Conservation (phyloP, 2,329 filamentous ascomycete genomes). For the Zasmidium cellare region DNA sequence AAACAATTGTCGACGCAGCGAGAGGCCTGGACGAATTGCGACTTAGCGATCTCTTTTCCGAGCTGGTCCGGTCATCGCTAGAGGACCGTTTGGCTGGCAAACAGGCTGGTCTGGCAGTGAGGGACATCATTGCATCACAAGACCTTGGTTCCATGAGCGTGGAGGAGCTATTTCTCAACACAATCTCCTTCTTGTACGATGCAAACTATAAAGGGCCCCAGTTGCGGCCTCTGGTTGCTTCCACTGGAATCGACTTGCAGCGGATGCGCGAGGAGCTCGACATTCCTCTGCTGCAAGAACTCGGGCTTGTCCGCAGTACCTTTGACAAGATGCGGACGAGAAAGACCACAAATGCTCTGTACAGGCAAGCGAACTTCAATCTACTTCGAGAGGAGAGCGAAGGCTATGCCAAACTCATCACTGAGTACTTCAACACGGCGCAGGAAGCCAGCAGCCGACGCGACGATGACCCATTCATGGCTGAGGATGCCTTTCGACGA, state of each 20-base stretch:
- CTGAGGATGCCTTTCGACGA: slow-evolving; percentile 83
- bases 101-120: slow-evolving; percentile 71
- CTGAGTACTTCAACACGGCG: slow-evolving; percentile 89
- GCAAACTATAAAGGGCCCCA: slow-evolving; percentile 59
- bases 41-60: slow-evolving; percentile 75
- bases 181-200: slow-evolving; percentile 75
- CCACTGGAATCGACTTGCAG: slow-evolving; percentile 69
- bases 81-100: slow-evolving; percentile 65
- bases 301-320: slow-evolving; percentile 80
- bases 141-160: slow-evolving; percentile 48
- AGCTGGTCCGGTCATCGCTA: slow-evolving; percentile 75
- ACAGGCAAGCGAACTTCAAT: slow-evolving; percentile 96
- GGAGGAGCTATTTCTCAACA: slow-evolving; percentile 74
- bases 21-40: slow-evolving; percentile 66
- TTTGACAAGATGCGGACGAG: slow-evolving; percentile 82
- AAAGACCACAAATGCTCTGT: slow-evolving; percentile 88
- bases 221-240: slow-evolving; percentile 68
- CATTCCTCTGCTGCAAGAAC: slow-evolving; percentile 67
- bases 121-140: slow-evolving; percentile 67
- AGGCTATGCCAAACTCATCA: slow-evolving; percentile 93
- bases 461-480: slow-evolving; percentile 74
- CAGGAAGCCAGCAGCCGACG: slow-evolving; percentile 59
- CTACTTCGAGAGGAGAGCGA: slow-evolving; percentile 92
- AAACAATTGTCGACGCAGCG: slow-evolving; percentile 66
- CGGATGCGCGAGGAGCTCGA: slow-evolving; percentile 85